A percentile compares a stretch with the other conserved stretches of the same genome.
These are phyloP conservation scores for Protostelium mycophagum DNA, from an alignment of 78 protist genomes.

Conservation along the genomic window DNA sequence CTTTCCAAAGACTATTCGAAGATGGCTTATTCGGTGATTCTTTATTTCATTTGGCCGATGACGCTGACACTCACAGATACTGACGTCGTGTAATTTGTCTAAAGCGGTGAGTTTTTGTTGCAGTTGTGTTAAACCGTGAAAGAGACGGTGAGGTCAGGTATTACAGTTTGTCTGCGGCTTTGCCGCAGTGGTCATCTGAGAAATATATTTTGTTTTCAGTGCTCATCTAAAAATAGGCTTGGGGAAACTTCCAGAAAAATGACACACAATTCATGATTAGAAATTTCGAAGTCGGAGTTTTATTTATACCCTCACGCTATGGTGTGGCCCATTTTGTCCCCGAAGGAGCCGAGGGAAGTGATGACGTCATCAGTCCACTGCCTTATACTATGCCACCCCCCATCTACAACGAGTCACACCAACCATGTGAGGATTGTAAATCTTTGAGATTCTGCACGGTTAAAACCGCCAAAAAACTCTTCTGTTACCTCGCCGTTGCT, in stretches of 20 bases:
- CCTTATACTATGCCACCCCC: no score
- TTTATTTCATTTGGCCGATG: neutral
- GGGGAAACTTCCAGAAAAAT: neutral
- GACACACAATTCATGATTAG: neutral
- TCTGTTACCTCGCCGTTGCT: no score
- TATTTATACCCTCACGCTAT: neutral
- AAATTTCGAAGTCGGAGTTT: neutral
- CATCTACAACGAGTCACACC: no score
- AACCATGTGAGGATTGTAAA: no score
- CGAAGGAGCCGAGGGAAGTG: no score
- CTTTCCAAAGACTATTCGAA: neutral
- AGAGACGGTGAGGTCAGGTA: neutral
- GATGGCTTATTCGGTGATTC: neutral
- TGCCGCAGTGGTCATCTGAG: no score
- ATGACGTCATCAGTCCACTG: no score
- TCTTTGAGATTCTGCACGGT: no score
- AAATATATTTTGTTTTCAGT: no score
- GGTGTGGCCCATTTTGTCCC: neutral
- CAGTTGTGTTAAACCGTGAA: neutral
- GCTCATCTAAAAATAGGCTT: no score
- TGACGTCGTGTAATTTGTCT: neutral
- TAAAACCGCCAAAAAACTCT: no score
- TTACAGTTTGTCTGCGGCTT: no score
- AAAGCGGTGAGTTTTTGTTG: constrained; percentile 1
- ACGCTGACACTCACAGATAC: neutral